phyloP scores from a whole-genome alignment of 305 asterid genomes.

The Rubia tinctorum region DNA sequence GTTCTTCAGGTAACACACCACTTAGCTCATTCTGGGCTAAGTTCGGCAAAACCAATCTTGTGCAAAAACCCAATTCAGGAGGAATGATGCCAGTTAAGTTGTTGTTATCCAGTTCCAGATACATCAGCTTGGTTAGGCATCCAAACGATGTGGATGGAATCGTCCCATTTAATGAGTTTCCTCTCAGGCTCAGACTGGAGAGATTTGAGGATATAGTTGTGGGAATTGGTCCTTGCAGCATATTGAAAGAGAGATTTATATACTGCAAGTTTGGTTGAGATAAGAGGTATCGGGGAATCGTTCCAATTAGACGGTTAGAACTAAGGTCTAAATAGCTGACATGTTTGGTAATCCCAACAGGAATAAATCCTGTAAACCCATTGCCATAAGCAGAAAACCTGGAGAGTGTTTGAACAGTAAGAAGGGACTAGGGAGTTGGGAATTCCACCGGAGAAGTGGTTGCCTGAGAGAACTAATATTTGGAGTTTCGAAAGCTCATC shows the following conservation, averaged over 20 bases:
- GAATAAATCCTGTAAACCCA: conserved; percentile 46
- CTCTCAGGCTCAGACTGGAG: conserved; percentile 65
- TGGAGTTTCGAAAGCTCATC: conserved; percentile 39
- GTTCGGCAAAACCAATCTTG: conserved; percentile 47
- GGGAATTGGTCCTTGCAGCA: conserved; percentile 52
- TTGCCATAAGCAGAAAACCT: conserved; percentile 72
- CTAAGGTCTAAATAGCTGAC: conserved; percentile 59
- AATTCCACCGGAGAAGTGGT: conserved; percentile 47
- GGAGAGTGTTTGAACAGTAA: conserved; percentile 30
- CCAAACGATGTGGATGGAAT: conserved; percentile 37
- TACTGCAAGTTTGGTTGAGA: conserved; percentile 42
- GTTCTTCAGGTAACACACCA: conserved; percentile 43
- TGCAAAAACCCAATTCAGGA: conserved; percentile 44
- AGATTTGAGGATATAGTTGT: conserved; percentile 32
- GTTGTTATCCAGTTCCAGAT: conserved; percentile 54
- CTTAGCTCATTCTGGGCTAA: conserved; percentile 48
- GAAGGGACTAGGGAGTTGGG: conserved; percentile 50
- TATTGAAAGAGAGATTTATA: conserved; percentile 51
- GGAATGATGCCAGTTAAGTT: conserved; percentile 50
- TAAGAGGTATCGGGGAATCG: conserved; percentile 49
- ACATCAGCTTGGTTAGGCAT: conserved; percentile 32
- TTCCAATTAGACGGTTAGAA: conserved; percentile 48
- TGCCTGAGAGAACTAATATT: conserved; percentile 48
- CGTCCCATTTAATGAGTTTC: conserved; percentile 45
- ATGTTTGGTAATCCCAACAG: conserved; percentile 40